A percentile compares a stretch with the other conserved stretches of the same genome.
These are phyloP conservation scores for Cordyceps cateniannulata DNA, from an alignment of 2,329 filamentous ascomycete genomes.

Conservation along the genomic window DNA sequence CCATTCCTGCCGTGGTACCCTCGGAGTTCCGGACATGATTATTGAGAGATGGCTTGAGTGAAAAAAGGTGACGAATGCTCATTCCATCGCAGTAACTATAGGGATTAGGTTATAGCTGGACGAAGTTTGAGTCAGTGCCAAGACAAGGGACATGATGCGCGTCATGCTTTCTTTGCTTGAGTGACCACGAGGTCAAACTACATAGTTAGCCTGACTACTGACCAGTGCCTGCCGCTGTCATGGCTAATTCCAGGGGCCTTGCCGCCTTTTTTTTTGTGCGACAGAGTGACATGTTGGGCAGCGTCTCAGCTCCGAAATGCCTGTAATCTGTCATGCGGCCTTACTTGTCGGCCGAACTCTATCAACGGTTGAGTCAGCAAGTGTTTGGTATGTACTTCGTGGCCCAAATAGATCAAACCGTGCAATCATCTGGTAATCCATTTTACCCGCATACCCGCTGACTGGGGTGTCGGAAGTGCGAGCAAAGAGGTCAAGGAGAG, in stretches of 20 bases:
- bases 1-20: neutral
- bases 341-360: neutral
- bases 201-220: too few species aligned
- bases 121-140: neutral
- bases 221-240: too few species aligned
- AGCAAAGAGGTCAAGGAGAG: neutral
- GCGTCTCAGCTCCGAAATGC: neutral
- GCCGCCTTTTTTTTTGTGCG: too few species aligned
- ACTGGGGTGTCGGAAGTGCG: slow-evolving; percentile 3
- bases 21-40: neutral
- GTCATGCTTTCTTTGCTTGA: neutral
- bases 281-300: neutral
- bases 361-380: neutral
- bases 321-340: neutral
- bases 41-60: too few species aligned
- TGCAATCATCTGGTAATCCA: neutral
- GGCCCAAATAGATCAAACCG: too few species aligned
- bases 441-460: neutral
- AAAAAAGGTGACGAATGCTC: neutral
- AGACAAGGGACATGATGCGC: neutral
- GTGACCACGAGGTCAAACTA: too few species aligned
- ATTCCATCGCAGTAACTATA: neutral
- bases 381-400: neutral
- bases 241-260: too few species aligned
- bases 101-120: neutral